A percentile compares a stretch with the other conserved stretches of the same genome.
These are phyloP conservation scores for Epithemia pelagica DNA, from an alignment of 108 stramenopile genomes.

Conservation along the genomic window DNA sequence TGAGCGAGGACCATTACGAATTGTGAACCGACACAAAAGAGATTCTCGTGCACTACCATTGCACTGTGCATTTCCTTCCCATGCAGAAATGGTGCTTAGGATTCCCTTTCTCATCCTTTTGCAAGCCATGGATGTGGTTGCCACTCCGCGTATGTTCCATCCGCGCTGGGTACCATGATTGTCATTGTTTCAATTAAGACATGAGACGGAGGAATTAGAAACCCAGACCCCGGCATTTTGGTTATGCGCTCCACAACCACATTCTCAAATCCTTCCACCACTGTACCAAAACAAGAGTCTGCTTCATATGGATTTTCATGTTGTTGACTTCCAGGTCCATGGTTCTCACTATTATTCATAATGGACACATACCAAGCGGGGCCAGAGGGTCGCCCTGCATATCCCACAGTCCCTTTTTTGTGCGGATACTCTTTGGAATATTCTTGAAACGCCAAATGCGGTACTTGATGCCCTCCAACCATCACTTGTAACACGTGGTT, in stretches of 20 bases:
- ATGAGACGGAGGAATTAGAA: constrained; percentile 45
- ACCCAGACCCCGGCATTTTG: constrained; percentile 45
- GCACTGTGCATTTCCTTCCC: too few species aligned
- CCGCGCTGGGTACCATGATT: constrained; percentile 34
- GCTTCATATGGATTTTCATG: constrained; percentile 85
- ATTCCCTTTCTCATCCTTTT: too few species aligned
- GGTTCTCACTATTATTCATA: constrained; percentile 63
- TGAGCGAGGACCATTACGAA: too few species aligned
- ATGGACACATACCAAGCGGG: constrained; percentile 77
- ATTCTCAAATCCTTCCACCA: constrained; percentile 60
- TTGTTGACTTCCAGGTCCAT: constrained; percentile 81
- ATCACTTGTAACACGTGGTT: constrained; percentile 74
- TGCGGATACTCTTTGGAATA: constrained; percentile 73
- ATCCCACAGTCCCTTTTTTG: constrained; percentile 70
- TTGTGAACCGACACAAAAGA: too few species aligned
- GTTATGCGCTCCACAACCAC: constrained; percentile 50
- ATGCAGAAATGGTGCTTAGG: too few species aligned
- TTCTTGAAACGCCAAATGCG: constrained; percentile 83
- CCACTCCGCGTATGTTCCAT: constrained; percentile 23
- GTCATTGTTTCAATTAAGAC: constrained; percentile 49
- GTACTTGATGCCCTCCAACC: constrained; percentile 20
- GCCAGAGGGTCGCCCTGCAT: constrained; percentile 80
- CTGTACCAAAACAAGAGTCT: constrained; percentile 80
- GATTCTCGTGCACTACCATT: too few species aligned
- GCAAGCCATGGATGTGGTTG: neutral